Evolutionary conservation across 345 rosid genomes (phyloP).

Genomic region (Melaleuca alternifolia): DNA sequence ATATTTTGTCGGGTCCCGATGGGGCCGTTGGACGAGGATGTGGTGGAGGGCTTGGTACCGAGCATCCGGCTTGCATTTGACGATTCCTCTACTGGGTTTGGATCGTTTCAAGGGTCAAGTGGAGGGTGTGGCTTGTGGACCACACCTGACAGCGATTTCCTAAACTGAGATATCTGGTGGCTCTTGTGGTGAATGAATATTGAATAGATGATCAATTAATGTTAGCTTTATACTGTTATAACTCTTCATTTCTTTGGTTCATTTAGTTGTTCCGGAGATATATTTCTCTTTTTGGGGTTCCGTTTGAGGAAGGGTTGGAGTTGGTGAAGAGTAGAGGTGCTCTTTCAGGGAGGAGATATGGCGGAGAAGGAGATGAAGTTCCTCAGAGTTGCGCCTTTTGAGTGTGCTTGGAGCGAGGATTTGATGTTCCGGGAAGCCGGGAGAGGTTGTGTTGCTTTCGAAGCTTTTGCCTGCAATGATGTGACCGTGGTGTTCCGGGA

Average conservation of each 20-base stretch:
- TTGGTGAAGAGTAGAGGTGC: background rate
- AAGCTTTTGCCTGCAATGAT: conserved; percentile 91
- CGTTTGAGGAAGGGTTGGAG: background rate
- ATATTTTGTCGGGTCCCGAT: background rate
- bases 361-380: conserved; percentile 44
- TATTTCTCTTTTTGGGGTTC: background rate
- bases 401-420: conserved; percentile 97
- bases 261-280: background rate
- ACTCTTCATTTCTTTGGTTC: background rate
- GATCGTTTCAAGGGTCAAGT: background rate
- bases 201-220: background rate
- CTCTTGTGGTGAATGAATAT: background rate
- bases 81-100: background rate
- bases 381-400: conserved; percentile 92
- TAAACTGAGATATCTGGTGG: background rate
- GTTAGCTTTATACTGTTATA: background rate
- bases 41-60: background rate
- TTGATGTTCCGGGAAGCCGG: conserved; percentile 84
- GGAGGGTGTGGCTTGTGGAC: background rate
- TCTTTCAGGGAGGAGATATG: background rate
- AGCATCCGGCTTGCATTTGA: background rate
- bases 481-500: conserved; percentile 94
- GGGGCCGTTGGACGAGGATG: background rate
- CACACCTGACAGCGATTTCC: background rate
- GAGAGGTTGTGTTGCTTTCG: conserved; percentile 93